phyloP scores from a whole-genome alignment of 1,139 yeast genomes.

The Meyerozyma athensensis region DNA sequence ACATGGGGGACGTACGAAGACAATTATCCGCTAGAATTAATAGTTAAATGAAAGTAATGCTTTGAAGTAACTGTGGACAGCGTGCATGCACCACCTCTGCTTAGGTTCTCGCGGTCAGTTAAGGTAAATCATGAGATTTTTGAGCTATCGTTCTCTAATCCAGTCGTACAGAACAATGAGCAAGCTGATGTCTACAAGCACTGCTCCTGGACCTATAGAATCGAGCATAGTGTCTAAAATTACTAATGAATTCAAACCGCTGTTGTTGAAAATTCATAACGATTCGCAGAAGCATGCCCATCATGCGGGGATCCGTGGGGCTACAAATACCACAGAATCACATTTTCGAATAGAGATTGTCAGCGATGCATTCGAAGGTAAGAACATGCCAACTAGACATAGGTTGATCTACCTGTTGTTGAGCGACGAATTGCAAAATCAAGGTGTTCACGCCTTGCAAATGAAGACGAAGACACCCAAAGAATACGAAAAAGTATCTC shows the following conservation, averaged over 20 bases:
- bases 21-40: neutral
- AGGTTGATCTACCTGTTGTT: constrained; percentile 66
- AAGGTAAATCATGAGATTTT: neutral
- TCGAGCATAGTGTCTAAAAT: constrained; percentile 45
- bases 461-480: constrained; percentile 74
- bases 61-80: too few relatives aligned
- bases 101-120: too few relatives aligned
- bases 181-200: neutral
- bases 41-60: neutral
- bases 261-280: constrained; percentile 54
- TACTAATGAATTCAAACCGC: constrained; percentile 42
- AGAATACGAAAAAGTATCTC: constrained; percentile 42
- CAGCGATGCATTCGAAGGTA: constrained; percentile 64
- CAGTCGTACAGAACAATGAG: neutral
- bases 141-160: neutral
- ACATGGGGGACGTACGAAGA: neutral
- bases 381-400: constrained; percentile 72
- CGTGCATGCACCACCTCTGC: neutral
- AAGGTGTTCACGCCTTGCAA: constrained; percentile 87
- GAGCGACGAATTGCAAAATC: constrained; percentile 63
- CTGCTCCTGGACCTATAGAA: constrained; percentile 48
- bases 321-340: constrained; percentile 71
- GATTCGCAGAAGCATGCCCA: constrained; percentile 89
- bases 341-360: constrained; percentile 76
- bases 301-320: constrained; percentile 79